A percentile compares a stretch with the other conserved stretches of the same genome.
Conservation (phyloP, 2,329 filamentous ascomycete genomes). For the Beauveria medogensis region DNA sequence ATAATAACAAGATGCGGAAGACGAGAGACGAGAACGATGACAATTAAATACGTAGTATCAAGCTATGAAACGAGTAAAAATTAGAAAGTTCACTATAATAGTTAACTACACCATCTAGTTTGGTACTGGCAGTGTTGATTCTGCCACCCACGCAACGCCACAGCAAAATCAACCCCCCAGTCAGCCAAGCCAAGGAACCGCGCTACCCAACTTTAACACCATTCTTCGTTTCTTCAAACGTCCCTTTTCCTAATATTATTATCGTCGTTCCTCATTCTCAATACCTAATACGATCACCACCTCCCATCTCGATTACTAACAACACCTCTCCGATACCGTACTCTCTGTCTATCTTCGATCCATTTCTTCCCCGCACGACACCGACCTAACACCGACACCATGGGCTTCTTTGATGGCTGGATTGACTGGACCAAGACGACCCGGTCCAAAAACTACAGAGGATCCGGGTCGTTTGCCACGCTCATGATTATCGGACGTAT, state of each 20-base stretch:
- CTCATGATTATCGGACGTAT: conserved; percentile 94
- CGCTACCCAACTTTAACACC: not conserved
- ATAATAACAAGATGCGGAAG: not conserved
- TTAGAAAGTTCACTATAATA: no score
- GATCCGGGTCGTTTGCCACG: conserved; percentile 75
- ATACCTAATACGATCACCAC: not conserved
- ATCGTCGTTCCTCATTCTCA: not conserved
- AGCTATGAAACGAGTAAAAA: not conserved
- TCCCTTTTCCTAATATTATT: not conserved
- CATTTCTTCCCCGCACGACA: not conserved
- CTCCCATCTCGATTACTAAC: not conserved
- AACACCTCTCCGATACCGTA: not conserved
- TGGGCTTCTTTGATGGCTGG: conserved; percentile 18
- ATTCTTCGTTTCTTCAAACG: not conserved
- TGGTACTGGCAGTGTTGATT: not conserved
- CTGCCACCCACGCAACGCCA: not conserved
- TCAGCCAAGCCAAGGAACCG: not conserved
- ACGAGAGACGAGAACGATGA: not conserved
- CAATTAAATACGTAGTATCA: no score
- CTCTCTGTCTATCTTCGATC: not conserved
- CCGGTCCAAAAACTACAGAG: conserved; percentile 48
- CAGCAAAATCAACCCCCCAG: not conserved
- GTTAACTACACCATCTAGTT: no score
- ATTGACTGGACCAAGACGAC: conserved; percentile 51
- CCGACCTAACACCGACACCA: not conserved